A percentile compares a stretch with the other conserved stretches of the same genome.
These are phyloP conservation scores for Dictyostelium purpureum DNA, from an alignment of 78 protist genomes.

Conservation along the genomic window DNA sequence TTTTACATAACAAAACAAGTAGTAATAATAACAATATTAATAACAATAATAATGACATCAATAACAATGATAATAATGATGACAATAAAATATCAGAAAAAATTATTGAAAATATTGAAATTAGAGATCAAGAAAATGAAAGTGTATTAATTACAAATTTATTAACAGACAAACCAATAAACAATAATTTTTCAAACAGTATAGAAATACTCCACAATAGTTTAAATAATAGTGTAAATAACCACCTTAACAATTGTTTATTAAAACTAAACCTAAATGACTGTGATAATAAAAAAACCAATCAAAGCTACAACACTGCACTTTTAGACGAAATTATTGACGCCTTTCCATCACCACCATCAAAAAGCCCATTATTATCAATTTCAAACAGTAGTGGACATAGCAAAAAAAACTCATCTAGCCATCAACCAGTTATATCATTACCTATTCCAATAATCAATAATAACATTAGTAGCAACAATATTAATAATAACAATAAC, in stretches of 20 bases:
- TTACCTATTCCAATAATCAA: neutral
- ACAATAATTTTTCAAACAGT: neutral
- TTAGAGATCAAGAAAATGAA: too few relatives aligned
- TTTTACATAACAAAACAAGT: neutral
- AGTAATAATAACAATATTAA: neutral
- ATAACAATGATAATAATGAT: too few relatives aligned
- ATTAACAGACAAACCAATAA: neutral
- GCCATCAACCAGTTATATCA: neutral
- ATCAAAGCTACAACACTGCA: neutral
- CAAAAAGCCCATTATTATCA: neutral
- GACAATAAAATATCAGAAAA: too few relatives aligned
- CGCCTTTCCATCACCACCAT: conserved; percentile 75
- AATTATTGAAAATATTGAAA: too few relatives aligned
- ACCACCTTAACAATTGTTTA: neutral
- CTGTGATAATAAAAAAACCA: neutral
- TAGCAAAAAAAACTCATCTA: neutral
- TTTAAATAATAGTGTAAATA: neutral
- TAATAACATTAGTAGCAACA: neutral
- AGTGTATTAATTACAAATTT: too few relatives aligned
- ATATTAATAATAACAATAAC: neutral
- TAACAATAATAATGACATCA: neutral
- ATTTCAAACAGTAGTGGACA: neutral
- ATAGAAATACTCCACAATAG: neutral
- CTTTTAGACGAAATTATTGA: conserved; percentile 53
- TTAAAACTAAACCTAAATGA: neutral